Percentiles rank a stretch among this genome's conserved stretches.
Conservation (phyloP, 2,329 filamentous ascomycete genomes). For the Hyphodiscus sp. region DNA sequence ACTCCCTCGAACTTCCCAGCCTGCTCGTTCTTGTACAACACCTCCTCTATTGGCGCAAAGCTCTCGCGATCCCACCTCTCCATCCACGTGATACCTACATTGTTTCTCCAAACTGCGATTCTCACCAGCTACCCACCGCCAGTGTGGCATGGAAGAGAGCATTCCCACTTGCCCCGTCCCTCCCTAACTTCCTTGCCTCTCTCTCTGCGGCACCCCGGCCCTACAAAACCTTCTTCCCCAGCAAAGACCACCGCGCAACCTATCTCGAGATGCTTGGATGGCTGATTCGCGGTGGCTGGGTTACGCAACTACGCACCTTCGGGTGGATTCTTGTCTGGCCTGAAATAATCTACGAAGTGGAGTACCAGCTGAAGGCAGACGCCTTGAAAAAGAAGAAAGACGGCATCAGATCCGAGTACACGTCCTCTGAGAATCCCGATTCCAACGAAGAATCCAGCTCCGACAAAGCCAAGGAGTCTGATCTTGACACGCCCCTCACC, state of each 20-base stretch:
- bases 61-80: conserved; percentile 83
- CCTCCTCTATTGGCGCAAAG: conserved; percentile 92
- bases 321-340: conserved; percentile 80
- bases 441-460: conserved; percentile 20
- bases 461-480: conserved; percentile 16
- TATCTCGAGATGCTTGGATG: conserved; percentile 92
- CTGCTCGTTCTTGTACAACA: conserved; percentile 86
- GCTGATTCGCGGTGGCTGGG: conserved; percentile 88
- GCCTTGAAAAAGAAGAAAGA: conserved; percentile 26
- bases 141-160: conserved; percentile 65
- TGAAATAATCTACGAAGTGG: conserved; percentile 75
- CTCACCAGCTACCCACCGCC: conserved; percentile 62
- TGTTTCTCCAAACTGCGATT: conserved; percentile 81
- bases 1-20: conserved; percentile 69
- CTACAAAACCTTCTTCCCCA: conserved; percentile 79
- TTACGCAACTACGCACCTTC: conserved; percentile 87
- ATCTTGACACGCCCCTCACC: conserved; percentile 33
- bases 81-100: conserved; percentile 89
- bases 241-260: conserved; percentile 75
- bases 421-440: conserved; percentile 14
- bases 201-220: conserved; percentile 74
- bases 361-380: conserved; percentile 62
- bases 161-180: conserved; percentile 76
- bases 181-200: conserved; percentile 81
- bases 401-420: conserved; percentile 24